Evolutionary conservation across 257 asterid genomes (phyloP).

Genomic region (Solanum pennellii): DNA sequence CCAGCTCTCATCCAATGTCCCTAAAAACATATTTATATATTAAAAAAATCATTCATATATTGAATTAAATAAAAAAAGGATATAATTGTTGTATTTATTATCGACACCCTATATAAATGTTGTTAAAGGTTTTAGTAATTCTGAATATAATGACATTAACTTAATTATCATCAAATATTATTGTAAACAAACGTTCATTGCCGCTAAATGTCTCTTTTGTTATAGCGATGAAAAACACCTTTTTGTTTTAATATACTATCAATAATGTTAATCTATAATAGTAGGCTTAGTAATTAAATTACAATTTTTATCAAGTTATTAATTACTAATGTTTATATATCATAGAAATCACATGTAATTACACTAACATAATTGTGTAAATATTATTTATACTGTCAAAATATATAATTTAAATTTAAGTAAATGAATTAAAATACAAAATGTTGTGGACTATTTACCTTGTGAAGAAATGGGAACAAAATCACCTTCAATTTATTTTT

Average conservation of each 20-base stretch:
- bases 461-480: slow-evolving; percentile 16
- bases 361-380: background rate
- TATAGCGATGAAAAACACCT: background rate
- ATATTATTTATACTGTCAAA: too few relatives aligned
- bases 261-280: background rate
- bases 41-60: background rate
- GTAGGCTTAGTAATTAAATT: background rate
- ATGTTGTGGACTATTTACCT: slow-evolving; percentile 1
- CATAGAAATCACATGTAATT: background rate
- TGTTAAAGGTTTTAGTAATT: too few relatives aligned
- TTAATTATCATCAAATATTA: too few relatives aligned
- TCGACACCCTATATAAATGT: too few relatives aligned
- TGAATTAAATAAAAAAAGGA: background rate
- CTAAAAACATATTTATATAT: background rate
- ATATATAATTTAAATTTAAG: background rate
- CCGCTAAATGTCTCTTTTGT: background rate
- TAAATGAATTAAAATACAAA: background rate
- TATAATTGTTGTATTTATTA: too few relatives aligned
- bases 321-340: background rate
- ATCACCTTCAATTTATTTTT: slow-evolving; percentile 17
- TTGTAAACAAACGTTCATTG: too few relatives aligned
- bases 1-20: slow-evolving; percentile 22
- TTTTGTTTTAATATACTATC: background rate
- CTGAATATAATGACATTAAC: too few relatives aligned
- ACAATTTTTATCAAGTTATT: background rate